Percentiles rank a stretch among this genome's conserved stretches.
Conservation (phyloP, 2,329 filamentous ascomycete species). For the Amesomyces nigricolor region DNA sequence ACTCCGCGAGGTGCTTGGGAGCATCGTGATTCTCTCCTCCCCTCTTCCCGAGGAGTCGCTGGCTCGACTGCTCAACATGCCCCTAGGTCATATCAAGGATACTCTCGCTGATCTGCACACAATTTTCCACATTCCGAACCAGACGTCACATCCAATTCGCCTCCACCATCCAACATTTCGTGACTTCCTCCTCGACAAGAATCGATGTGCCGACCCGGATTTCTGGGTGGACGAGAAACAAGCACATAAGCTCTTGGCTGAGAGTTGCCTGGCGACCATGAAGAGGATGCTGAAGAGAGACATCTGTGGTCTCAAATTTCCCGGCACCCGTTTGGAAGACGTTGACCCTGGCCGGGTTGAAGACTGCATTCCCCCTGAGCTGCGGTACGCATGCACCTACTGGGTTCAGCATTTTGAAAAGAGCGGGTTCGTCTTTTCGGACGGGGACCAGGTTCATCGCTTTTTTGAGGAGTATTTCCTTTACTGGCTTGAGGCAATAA, state of each 20-base stretch:
- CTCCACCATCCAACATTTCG: slow-evolving; percentile 9
- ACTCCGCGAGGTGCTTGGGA: background rate
- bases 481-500: slow-evolving; percentile 6
- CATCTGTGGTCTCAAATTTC: too few species aligned
- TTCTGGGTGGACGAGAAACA: slow-evolving; percentile 5
- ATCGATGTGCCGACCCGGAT: background rate
- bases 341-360: background rate
- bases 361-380: background rate
- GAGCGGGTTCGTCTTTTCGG: background rate
- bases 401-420: background rate
- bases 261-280: background rate
- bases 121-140: background rate
- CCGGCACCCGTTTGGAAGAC: background rate
- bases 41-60: slow-evolving; percentile 6
- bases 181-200: slow-evolving; percentile 7
- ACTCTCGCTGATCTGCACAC: background rate
- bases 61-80: background rate
- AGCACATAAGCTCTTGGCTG: background rate
- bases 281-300: too few species aligned
- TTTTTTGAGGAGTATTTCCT: slow-evolving; percentile 8
- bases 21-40: slow-evolving; percentile 2
- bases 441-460: background rate
- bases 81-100: background rate
- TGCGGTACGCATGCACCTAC: background rate
- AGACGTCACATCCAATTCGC: background rate